Base-by-base conservation (phyloP, 352 stramenopile genomes). In the Phytophthora cajani region DNA sequence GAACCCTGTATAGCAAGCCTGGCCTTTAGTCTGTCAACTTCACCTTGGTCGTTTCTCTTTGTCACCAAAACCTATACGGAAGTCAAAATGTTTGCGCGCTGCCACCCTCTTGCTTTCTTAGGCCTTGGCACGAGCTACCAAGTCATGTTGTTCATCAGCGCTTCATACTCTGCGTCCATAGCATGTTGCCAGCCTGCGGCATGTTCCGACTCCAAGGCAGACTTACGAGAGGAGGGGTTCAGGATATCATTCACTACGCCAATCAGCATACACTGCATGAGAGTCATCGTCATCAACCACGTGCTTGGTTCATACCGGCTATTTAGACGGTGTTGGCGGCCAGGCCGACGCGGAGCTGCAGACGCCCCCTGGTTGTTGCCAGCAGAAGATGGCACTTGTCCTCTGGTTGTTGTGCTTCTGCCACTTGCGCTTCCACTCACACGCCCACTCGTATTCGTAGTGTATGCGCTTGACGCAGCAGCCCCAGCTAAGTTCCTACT, bases 211-310 rank as follows among this genome's bases (percentile, higher is more conserved):
- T 25, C 23, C 23, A 69, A 27, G 10, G 54, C 33, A 38, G 59
- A 30, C 12, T 50, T 16, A 2, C 51, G 16, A 1, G 23, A 61
- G 0, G 27, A 51, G 1, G 55, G 49, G 27, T 70, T 70, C 36
- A 60, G 10, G 0, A 64, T 36, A 1, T 61, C 14, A 17, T 40
- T 64, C 2, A 70, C 63, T 2, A 40, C 27, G 0, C 55, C 56
- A 21, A 70, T 64, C 2, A 70, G 17, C 63, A 70, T 70, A 23
- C 49, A 56, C 12, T 49, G 33, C 47, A 64, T 60, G 3, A 70
- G 32, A 0, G 49, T 55, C 51, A 50, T 46, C 2, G n/a, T 19
- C 61, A 61, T 67, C 0, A 56, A 1, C 51, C 61, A 67, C 17
- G 33, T 38, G 10, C 11, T 55, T 10, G 30, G 63, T 16, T 51